Percentiles rank a stretch among this genome's conserved stretches.
phyloP scores from a whole-genome alignment of 1,139 yeast species.

The Candida glucosophila region DNA sequence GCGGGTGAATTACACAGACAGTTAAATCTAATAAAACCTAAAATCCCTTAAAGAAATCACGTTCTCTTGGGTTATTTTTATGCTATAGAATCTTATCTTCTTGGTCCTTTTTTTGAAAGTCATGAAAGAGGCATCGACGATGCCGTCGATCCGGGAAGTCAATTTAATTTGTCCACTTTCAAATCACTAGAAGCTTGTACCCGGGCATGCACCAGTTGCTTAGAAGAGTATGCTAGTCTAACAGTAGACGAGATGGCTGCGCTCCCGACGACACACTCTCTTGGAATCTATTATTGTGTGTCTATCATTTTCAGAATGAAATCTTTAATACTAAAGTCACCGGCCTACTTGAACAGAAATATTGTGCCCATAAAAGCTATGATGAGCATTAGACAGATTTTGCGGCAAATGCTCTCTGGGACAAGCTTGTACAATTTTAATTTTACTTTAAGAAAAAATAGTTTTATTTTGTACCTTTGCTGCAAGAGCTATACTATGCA shows the following conservation, averaged over 20 bases:
- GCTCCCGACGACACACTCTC: constrained; percentile 54
- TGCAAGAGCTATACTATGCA: constrained; percentile 54
- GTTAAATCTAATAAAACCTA: constrained; percentile 26
- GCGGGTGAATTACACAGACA: constrained; percentile 34
- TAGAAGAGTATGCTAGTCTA: constrained; percentile 40
- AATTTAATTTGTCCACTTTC: too few species aligned
- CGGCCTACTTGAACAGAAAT: constrained; percentile 40
- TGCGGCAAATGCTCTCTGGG: constrained; percentile 31
- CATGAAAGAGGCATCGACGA: too few species aligned
- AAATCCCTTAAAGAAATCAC: constrained; percentile 31
- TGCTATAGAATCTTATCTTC: constrained; percentile 70
- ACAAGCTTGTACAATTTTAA: constrained; percentile 38
- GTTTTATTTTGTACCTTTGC: constrained; percentile 48
- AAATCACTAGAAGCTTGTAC: too few species aligned
- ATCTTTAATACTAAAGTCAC: constrained; percentile 46
- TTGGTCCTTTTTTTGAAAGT: constrained; percentile 61
- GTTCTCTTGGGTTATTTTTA: constrained; percentile 43
- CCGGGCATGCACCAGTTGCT: constrained; percentile 43
- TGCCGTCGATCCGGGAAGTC: too few species aligned
- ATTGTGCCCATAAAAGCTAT: constrained; percentile 28
- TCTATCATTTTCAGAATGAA: constrained; percentile 58
- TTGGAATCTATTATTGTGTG: constrained; percentile 60
- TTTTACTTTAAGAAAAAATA: constrained; percentile 42
- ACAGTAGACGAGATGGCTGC: constrained; percentile 38
- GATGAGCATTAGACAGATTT: constrained; percentile 33